phyloP scores from a whole-genome alignment of 805 yeast species.

The Candida silvicultrix region DNA sequence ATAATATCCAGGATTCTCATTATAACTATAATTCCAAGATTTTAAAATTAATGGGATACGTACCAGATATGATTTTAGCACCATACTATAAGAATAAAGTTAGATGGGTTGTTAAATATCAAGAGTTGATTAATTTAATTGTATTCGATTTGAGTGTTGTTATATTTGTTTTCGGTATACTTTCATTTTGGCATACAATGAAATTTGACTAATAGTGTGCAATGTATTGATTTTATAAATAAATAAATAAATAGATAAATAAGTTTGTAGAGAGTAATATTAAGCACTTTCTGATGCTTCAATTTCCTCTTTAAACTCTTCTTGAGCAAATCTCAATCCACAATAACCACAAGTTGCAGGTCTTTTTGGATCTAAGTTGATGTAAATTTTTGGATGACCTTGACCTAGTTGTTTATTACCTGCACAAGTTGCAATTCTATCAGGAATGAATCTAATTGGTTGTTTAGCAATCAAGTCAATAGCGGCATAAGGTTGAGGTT shows the following conservation, averaged over 20 bases:
- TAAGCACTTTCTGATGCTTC: conserved; percentile 3
- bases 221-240: background rate
- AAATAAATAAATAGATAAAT: conserved; percentile 8
- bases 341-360: conserved; percentile 78
- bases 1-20: conserved; percentile 9
- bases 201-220: no score
- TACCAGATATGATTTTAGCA: conserved; percentile 16
- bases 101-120: conserved; percentile 18
- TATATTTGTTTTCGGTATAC: conserved; percentile 15
- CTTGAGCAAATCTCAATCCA: conserved; percentile 50
- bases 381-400: conserved; percentile 81
- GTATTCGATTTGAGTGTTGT: conserved; percentile 19
- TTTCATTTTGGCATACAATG: conserved; percentile 12
- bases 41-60: conserved; percentile 7
- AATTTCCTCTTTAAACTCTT: conserved; percentile 11
- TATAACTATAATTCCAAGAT: conserved; percentile 19
- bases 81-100: conserved; percentile 12
- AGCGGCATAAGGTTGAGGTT: conserved; percentile 80
- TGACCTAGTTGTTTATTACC: conserved; percentile 68
- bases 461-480: conserved; percentile 73
- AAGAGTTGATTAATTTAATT: conserved; percentile 15
- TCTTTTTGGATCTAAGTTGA: conserved; percentile 73
- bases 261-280: no score
- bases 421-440: conserved; percentile 71
- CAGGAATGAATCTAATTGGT: conserved; percentile 57